Conservation (phyloP, 768 basidiomycete species). For the Boletus eberwhitei region DNA sequence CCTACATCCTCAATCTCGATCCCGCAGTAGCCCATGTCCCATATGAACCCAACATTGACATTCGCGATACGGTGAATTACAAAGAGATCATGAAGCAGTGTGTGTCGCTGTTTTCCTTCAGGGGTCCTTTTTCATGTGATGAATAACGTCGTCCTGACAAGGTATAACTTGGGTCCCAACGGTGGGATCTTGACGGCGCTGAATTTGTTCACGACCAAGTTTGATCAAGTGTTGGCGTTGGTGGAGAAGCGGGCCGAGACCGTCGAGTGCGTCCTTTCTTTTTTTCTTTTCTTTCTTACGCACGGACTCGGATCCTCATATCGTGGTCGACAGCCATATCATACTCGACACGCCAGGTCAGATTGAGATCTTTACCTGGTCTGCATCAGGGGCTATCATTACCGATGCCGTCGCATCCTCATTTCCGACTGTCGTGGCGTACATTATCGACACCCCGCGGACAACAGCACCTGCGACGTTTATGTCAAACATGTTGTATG, state of each 20-base stretch:
- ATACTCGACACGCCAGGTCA: constrained; percentile 97
- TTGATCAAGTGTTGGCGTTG: constrained; percentile 90
- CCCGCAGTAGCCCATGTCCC: constrained; percentile 91
- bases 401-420: constrained; percentile 95
- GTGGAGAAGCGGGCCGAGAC: constrained; percentile 87
- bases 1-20: constrained; percentile 97
- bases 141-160: constrained; percentile 31
- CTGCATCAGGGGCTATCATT: constrained; percentile 97
- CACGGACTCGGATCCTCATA: not conserved
- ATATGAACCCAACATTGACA: constrained; percentile 97
- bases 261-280: constrained; percentile 66
- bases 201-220: constrained; percentile 98
- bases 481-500: constrained; percentile 99
- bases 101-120: constrained; percentile 42
- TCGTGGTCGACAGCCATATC: constrained; percentile 61
- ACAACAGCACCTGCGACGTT: constrained; percentile 95
- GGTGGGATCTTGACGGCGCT: constrained; percentile 96
- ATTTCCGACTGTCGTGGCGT: constrained; percentile 92
- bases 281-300: not conserved
- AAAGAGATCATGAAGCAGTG: constrained; percentile 99
- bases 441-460: constrained; percentile 95
- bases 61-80: constrained; percentile 96
- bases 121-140: constrained; percentile 11
- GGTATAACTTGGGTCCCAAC: constrained; percentile 98
- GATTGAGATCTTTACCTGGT: constrained; percentile 99